Evolutionary conservation across 768 basidiomycete genomes (phyloP).

Genomic region (Fibroporia radiculosa): DNA sequence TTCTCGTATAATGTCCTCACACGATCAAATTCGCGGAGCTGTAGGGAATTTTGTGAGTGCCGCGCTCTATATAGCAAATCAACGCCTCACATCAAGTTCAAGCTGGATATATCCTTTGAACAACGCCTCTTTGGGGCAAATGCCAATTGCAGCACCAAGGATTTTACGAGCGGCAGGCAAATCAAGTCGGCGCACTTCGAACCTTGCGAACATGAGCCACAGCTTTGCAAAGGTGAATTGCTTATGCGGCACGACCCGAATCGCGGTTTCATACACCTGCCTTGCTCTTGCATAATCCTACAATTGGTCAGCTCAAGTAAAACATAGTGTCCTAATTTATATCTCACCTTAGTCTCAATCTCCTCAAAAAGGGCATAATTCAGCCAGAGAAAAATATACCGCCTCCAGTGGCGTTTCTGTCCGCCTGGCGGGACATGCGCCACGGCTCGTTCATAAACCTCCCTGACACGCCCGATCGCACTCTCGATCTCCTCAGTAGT

Average conservation of each 20-base stretch:
- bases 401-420: constrained; percentile 88
- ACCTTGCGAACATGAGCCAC: constrained; percentile 89
- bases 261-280: constrained; percentile 87
- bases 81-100: constrained; percentile 76
- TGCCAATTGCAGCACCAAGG: constrained; percentile 84
- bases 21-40: constrained; percentile 93
- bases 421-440: constrained; percentile 90
- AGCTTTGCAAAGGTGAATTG: constrained; percentile 97
- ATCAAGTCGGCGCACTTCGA: constrained; percentile 82
- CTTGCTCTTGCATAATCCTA: constrained; percentile 82
- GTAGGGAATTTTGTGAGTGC: constrained; percentile 8
- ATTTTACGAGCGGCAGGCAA: constrained; percentile 81
- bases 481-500: constrained; percentile 63
- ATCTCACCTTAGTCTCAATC: constrained; percentile 81
- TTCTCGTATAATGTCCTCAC: constrained; percentile 90
- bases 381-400: constrained; percentile 90
- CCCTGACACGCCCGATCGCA: constrained; percentile 64
- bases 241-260: constrained; percentile 89
- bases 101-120: constrained; percentile 96
- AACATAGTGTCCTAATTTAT: too few species aligned
- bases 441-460: constrained; percentile 93
- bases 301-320: not conserved
- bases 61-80: not conserved
- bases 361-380: constrained; percentile 97
- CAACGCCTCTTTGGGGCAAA: constrained; percentile 92